phyloP scores from a whole-genome alignment of 164 flowering plant genomes.

The Piper betle region DNA sequence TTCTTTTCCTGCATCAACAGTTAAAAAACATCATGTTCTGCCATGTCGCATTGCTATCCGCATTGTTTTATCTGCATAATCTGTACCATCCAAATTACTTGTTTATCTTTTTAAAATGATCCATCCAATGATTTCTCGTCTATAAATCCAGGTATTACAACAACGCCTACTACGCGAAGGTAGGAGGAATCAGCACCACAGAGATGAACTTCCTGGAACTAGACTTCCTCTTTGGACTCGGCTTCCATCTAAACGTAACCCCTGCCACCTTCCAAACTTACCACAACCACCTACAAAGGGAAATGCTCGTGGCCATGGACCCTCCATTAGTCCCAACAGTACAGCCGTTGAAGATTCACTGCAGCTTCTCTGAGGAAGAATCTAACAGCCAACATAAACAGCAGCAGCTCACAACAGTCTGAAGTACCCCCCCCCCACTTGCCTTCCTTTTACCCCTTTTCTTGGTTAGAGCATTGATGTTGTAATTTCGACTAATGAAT shows the following conservation, averaged over 20 bases:
- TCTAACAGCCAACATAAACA: conserved; percentile 42
- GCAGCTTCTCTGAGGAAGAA: conserved; percentile 56
- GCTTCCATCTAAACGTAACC: conserved; percentile 79
- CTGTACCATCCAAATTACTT: too few species aligned
- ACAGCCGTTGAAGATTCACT: conserved; percentile 32
- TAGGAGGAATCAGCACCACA: conserved; percentile 75
- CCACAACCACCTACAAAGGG: conserved; percentile 57
- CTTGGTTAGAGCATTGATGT: too few species aligned
- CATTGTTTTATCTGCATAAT: too few species aligned
- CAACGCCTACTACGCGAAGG: conserved; percentile 92
- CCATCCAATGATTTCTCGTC: too few species aligned
- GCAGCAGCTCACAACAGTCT: conserved; percentile 65
- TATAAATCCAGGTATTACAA: conserved; percentile 82
- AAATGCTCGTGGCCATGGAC: conserved; percentile 27
- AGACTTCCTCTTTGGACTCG: conserved; percentile 75
- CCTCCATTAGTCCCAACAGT: conserved; percentile 14
- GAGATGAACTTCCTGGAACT: conserved; percentile 89
- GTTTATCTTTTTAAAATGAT: too few species aligned
- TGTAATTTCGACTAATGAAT: too few species aligned
- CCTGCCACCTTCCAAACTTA: conserved; percentile 70
- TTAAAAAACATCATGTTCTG: too few species aligned
- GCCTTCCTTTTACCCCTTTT: too few species aligned
- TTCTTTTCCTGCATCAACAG: too few species aligned
- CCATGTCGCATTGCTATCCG: too few species aligned
- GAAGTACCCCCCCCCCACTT: conserved; percentile 1